Percentiles rank a stretch among this genome's conserved stretches.
Evolutionary conservation across 2,329 filamentous ascomycete species (phyloP).

Genomic region (Paramyrothecium sp.): DNA sequence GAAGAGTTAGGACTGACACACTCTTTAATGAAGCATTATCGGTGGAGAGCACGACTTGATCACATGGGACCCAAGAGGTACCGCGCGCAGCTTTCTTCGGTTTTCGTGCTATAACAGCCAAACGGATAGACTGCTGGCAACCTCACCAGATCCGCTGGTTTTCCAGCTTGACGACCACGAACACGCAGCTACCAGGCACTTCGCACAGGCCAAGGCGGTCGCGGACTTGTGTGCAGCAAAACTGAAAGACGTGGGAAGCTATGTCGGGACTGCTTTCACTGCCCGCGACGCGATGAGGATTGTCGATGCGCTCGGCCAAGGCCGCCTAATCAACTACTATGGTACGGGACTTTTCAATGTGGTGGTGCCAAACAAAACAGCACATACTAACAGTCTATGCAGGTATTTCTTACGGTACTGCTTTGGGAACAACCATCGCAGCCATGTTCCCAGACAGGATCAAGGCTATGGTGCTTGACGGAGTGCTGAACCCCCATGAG

Average conservation of each 20-base stretch:
- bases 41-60: slow-evolving; percentile 14
- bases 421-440: slow-evolving; percentile 34
- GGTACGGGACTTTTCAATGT: neutral
- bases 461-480: slow-evolving; percentile 36
- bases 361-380: neutral
- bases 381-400: neutral
- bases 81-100: slow-evolving; percentile 6
- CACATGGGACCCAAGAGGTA: slow-evolving; percentile 13
- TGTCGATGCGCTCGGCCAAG: slow-evolving; percentile 33
- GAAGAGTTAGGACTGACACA: slow-evolving; percentile 1
- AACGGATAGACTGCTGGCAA: slow-evolving; percentile 7
- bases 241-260: neutral
- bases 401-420: slow-evolving; percentile 40
- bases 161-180: slow-evolving; percentile 11
- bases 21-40: slow-evolving; percentile 5
- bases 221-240: neutral
- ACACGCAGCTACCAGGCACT: slow-evolving; percentile 4
- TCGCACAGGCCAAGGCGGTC: neutral
- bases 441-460: slow-evolving; percentile 41
- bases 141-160: neutral
- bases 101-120: slow-evolving; percentile 9
- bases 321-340: slow-evolving; percentile 5
- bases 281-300: slow-evolving; percentile 39
- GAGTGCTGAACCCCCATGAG: slow-evolving; percentile 27
- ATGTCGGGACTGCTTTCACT: slow-evolving; percentile 37